phyloP scores from a whole-genome alignment of 768 basidiomycete species.

The Termitomyces heimii region DNA sequence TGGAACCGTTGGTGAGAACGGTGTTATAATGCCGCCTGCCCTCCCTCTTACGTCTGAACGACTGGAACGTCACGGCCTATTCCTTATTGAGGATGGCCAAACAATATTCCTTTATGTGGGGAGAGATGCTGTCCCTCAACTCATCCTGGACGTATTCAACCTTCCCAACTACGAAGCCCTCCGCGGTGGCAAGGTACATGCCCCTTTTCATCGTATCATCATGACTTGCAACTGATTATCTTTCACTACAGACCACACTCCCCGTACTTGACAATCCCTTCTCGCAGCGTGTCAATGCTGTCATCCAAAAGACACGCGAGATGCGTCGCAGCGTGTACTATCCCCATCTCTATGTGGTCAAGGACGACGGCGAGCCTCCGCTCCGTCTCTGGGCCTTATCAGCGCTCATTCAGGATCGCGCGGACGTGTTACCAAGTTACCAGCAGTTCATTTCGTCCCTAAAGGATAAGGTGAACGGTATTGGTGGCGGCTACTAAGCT shows the following conservation, averaged over 20 bases:
- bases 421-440: conserved; percentile 93
- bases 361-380: conserved; percentile 96
- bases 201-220: neutral
- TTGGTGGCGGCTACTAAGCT: conserved; percentile 16
- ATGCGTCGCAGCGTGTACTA: conserved; percentile 89
- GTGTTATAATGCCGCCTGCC: conserved; percentile 82
- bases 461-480: conserved; percentile 57
- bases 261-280: conserved; percentile 88
- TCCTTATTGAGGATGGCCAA: conserved; percentile 96
- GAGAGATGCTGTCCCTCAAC: conserved; percentile 95
- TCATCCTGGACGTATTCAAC: conserved; percentile 92
- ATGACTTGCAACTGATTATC: neutral
- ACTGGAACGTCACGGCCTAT: conserved; percentile 91
- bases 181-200: conserved; percentile 84
- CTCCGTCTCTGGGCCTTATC: conserved; percentile 88
- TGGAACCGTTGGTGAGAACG: conserved; percentile 86
- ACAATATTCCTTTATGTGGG: conserved; percentile 98
- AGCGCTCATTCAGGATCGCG: conserved; percentile 90
- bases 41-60: conserved; percentile 93
- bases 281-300: conserved; percentile 91
- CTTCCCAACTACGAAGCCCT: conserved; percentile 83
- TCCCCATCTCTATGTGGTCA: conserved; percentile 93
- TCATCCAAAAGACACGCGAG: conserved; percentile 93
- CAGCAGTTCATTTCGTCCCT: conserved; percentile 88
- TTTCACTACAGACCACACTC: conserved; percentile 63